Evolutionary conservation across 805 yeast genomes (phyloP), one percentile per base, ranked within the genome.

Genomic region (Tetrapisispora phaffii): DNA sequence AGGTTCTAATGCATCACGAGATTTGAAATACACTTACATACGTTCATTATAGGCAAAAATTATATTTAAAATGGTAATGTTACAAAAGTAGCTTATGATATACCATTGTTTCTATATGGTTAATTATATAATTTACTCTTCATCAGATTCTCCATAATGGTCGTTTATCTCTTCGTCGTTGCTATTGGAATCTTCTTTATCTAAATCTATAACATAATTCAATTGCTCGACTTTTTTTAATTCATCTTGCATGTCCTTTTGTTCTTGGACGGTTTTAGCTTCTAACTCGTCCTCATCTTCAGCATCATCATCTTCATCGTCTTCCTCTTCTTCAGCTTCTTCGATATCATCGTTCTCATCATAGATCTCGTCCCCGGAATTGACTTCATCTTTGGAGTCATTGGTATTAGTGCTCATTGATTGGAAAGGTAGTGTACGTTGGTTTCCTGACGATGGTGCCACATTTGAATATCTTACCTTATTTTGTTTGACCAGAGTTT

Each of bases 401-500:
- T 44, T 48, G 0, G 46, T 48, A 10, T 43, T 48, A 16, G 21
- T 6, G 12, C 13, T 22, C 13, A 21, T 16, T 2, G 37, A 26
- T 24, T 29, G 39, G 24, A 52, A 52, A 13, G 53, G 52, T 29
- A 54, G 36, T 13, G 41, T 48, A 8, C 46, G 41, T 46, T 54
- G 58, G 10, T 50, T 49, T 4, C 38, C n/a, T 26, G 35, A 34
- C 28, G 32, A 12, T 13, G 32, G 6, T 3, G 19, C 5, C 8
- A 39, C 24, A 32, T 33, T 43, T 12, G 59, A 49, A 39, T 55
- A 60, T 41, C 65, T 50, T 2, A 59, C 57, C 43, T 57, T 52
- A 31, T 60, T 58, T 36, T 58, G 58, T 20, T 53, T 49, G 1
- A 57, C 57, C 22, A 59, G 44, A 12, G 55, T 47, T 19, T 46